Percentiles rank a stretch among this genome's conserved stretches.
phyloP scores from a whole-genome alignment of 441 rosid genomes.

The Mallotus japonicus region DNA sequence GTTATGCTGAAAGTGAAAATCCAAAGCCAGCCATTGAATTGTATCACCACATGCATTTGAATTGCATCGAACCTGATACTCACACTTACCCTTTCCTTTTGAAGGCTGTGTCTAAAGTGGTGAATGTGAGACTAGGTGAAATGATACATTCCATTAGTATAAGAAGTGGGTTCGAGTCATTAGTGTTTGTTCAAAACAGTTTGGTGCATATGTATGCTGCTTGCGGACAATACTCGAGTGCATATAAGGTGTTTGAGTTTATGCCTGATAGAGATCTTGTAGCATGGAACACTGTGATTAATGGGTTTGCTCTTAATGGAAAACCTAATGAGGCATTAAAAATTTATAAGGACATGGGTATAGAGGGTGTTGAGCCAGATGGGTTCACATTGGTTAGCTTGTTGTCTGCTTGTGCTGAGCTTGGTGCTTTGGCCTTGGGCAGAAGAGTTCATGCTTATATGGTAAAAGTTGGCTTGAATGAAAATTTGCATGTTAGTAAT shows the following conservation, averaged over 20 bases:
- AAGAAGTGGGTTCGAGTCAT: slow-evolving; percentile 57
- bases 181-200: slow-evolving; percentile 59
- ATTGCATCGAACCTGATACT: slow-evolving; percentile 53
- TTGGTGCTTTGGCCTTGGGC: slow-evolving; percentile 70
- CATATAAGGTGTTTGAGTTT: slow-evolving; percentile 59
- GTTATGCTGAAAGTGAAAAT: slow-evolving; percentile 56
- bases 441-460: slow-evolving; percentile 58
- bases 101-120: slow-evolving; percentile 59
- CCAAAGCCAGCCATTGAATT: slow-evolving; percentile 51
- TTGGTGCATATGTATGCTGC: slow-evolving; percentile 50
- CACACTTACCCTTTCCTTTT: slow-evolving; percentile 81
- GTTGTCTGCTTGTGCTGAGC: slow-evolving; percentile 72
- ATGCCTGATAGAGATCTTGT: slow-evolving; percentile 64
- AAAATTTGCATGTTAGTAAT: slow-evolving; percentile 49
- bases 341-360: slow-evolving; percentile 50
- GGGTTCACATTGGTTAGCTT: slow-evolving; percentile 69
- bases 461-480: slow-evolving; percentile 48
- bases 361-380: slow-evolving; percentile 55
- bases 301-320: slow-evolving; percentile 69
- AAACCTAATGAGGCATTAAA: slow-evolving; percentile 54
- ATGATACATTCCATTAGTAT: slow-evolving; percentile 45
- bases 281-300: slow-evolving; percentile 85
- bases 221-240: slow-evolving; percentile 45
- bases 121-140: slow-evolving; percentile 45
- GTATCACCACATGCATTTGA: slow-evolving; percentile 42